Base-by-base conservation (phyloP, 2,329 filamentous ascomycete genomes). In the Ophiostoma pallidulum region DNA sequence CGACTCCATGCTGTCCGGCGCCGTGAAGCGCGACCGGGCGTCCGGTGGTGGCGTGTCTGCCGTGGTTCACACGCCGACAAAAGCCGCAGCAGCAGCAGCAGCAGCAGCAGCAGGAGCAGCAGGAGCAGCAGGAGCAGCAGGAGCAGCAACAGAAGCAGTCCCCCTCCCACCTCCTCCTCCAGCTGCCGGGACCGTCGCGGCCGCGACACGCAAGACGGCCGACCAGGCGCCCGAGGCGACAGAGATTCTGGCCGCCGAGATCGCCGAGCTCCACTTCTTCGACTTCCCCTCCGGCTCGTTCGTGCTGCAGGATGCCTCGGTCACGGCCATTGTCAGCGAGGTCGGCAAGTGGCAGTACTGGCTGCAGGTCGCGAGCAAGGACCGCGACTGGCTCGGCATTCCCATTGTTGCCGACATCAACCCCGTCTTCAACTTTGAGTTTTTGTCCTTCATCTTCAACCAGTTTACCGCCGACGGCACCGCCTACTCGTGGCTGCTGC, bases 371-470 rank as follows among this genome's bases (percentile, higher is more conserved):
- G 77, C 78, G 36, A 82, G 84, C 52, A 73, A 78, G 33, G 79
- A 86, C 29, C 82, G 80, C 59, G 81, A 90, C 46, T 96, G 89
- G 87, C 72, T 98, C 3, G 89, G 89, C 19, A 86, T 94, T 54
- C 77, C 84, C 3, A 80, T 98, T 26, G 73, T 89, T 26, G 84
- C 87, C 7, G 92, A 98, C 57, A 88, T 97, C 65, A 97, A 97
- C 58, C 92, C 92, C 0, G 90, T 98, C 18, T 98, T 97, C 72
- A 97, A 97, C 67, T 97, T 96, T 56, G 92, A 98, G 64, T 97
- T 91, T 59, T 74, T 95, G n/a, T 97, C 91, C 0, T 97, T 97
- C 63, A 96, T 98, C 60, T 98, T 98, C 75, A 98, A 98, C 60
- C 89, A 96, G 62, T 97, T 95, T 63, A 78, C 84, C 13, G 76